Conservation (phyloP, 2,329 filamentous ascomycete species). For the Neoarthrinium moseri region DNA sequence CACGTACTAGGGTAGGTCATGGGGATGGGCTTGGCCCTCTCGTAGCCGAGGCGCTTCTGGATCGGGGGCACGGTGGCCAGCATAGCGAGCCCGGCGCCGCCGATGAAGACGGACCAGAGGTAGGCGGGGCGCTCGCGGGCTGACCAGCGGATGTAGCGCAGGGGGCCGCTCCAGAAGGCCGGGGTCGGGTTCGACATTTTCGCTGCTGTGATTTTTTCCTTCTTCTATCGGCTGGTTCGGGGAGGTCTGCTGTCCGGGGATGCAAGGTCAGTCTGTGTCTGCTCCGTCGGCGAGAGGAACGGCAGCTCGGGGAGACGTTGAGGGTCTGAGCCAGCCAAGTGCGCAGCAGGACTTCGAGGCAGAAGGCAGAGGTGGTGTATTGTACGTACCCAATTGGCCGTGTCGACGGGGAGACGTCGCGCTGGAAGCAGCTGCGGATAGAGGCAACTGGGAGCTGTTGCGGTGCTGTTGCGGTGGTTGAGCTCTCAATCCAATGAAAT, state of each 20-base stretch:
- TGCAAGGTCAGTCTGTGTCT: too few relatives aligned
- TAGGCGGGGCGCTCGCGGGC: constrained; percentile 84
- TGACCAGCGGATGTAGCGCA: constrained; percentile 86
- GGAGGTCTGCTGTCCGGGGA: too few relatives aligned
- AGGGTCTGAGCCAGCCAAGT: too few relatives aligned
- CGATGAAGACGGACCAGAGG: constrained; percentile 83
- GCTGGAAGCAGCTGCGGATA: too few relatives aligned
- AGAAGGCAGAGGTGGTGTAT: neutral
- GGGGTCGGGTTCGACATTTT: constrained; percentile 66
- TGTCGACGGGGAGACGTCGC: neutral
- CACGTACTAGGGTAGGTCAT: constrained; percentile 91
- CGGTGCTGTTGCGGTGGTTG: too few relatives aligned
- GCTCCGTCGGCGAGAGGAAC: neutral
- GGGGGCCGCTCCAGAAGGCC: constrained; percentile 79
- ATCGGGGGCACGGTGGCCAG: constrained; percentile 73
- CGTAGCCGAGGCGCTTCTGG: constrained; percentile 70
- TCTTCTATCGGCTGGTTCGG: neutral
- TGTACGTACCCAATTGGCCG: constrained; percentile 10
- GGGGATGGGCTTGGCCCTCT: constrained; percentile 70
- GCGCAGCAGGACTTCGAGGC: too few relatives aligned
- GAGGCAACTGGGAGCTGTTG: too few relatives aligned
- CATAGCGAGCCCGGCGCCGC: constrained; percentile 67
- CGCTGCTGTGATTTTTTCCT: neutral
- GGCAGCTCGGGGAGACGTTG: neutral
- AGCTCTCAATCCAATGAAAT: too few relatives aligned